phyloP scores from a whole-genome alignment of 164 flowering plant genomes.

The Stephania yunnanensis region DNA sequence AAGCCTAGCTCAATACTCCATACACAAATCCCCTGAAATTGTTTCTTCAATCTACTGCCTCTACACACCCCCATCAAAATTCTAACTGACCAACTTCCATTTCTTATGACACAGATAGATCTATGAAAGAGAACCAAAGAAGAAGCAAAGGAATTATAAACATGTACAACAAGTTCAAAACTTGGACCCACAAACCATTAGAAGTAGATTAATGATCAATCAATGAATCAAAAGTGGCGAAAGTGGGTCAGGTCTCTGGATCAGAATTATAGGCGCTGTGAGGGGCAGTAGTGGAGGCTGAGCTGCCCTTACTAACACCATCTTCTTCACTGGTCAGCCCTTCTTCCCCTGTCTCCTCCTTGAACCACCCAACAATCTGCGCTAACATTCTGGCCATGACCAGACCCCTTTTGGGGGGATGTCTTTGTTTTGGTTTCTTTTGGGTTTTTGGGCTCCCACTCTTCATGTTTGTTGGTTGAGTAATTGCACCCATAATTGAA shows the following conservation, averaged over 20 bases:
- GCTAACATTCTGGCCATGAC: constrained; percentile 23
- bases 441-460: neutral
- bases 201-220: neutral
- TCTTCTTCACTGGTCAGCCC: constrained; percentile 1
- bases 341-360: constrained; percentile 10
- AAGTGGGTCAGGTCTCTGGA: constrained; percentile 2
- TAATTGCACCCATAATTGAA: neutral
- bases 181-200: neutral
- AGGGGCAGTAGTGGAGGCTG: constrained; percentile 6
- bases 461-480: neutral
- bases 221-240: neutral
- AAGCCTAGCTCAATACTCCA: neutral
- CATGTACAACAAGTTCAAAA: neutral
- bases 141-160: too few relatives aligned
- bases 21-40: neutral
- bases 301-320: constrained; percentile 7
- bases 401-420: constrained; percentile 42
- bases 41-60: too few relatives aligned
- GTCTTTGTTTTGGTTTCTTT: constrained; percentile 9
- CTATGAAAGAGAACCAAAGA: neutral
- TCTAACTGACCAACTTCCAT: neutral
- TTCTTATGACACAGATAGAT: too few relatives aligned
- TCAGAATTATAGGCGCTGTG: constrained; percentile 7
- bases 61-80: too few relatives aligned
- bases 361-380: constrained; percentile 9